Evolutionary conservation across 2,329 filamentous ascomycete genomes (phyloP), one percentile per base, ranked within the genome.

Genomic region (Colletotrichum karsti): DNA sequence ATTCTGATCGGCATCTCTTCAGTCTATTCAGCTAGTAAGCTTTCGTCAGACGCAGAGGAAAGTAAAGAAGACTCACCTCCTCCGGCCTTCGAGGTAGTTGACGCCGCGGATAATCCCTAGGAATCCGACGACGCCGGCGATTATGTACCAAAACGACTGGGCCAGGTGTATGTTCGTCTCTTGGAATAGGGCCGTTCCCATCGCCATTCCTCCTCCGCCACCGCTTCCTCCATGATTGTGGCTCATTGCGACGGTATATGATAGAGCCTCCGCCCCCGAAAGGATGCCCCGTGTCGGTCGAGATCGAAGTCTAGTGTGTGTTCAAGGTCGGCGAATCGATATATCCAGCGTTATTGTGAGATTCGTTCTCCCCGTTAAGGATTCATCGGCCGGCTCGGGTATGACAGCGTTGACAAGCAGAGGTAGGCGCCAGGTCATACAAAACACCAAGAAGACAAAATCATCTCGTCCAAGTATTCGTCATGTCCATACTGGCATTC

Each of bases 61-160:
- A n/a, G 62, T 7, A 24, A 10, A 10, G 2, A n/a, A 6, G 7
- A 70, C 77, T 64, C 41, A 87, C 87, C 83, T 82, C 61, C 75
- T 77, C 20, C 75, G 75, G 20, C 79, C 77, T 67, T 85, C 80
- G 12, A 81, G 76, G 22, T 78, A 73, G 69, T 87, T 84, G 66
- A 87, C 73, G 20, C 73, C 75, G 4, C 85, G 85, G 26, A 84
- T 73, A 1, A 74, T 62, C 3, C 80, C 72, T 5, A 87, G 73
- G 0, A 83, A 70, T 2, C 79, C 84, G 5, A 88, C 73, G 24
- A 85, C 82, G 15, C 79, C 84, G 7, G 82, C 86, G 39, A 88
- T 78, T 35, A 88, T 83, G 73, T 90, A 90, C 88, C 88, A 91
- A 73, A 85, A 91, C 2, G 81, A 82, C 18, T 80, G 81, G 15